Base-by-base conservation (phyloP, 371 early-diverging fungal genomes). In the Mucor velutinosus region DNA sequence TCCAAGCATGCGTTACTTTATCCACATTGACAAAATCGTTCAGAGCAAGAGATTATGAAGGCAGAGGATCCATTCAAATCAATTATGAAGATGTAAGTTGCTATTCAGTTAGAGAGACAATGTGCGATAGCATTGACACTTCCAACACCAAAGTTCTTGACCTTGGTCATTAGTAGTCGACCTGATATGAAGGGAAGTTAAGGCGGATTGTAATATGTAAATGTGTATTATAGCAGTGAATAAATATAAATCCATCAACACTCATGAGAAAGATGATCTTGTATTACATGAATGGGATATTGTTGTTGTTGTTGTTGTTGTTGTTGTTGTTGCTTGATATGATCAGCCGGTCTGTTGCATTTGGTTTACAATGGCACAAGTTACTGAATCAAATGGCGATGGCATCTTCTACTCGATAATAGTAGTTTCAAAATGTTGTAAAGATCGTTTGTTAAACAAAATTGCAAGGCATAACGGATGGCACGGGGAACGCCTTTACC, bases 21-120 rank as follows among this genome's bases (percentile, higher is more conserved):
- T 89, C 90, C 73, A 83, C 89, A 0, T 74, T 94, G 73, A 93
- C 94, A 5, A 92, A 90, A 37, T 77, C 91, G 3, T 95, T 95
- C 82, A 77, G 87, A 69, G 74, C 87, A 41, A 82, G 88, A 60
- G 94, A 94, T 74, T 86, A 86, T 32, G 87, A 91, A 66, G 76
- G 79, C 56, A 87, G 89, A 66, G 94, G 94, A n/a, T 89, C 89
- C 75, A 90, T 91, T 60, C 85, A 87, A 64, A 88, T 94, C 64
- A 87, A 85, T 64, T 93, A 93, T 70, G 92, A 93, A 62, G 81
- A 86, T 77, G 88, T 89, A 83, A 73, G 66, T 62, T 43, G 29
- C 23, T 51, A 0, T 19, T 47, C 4, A 19, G 7, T 17, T 4
- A 35, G 3, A 33, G 57, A 57, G 11, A 37, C 8, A 57, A 33